Conservation (phyloP, 1,284 basidiomycete species). For the Stereum hirsutum region DNA sequence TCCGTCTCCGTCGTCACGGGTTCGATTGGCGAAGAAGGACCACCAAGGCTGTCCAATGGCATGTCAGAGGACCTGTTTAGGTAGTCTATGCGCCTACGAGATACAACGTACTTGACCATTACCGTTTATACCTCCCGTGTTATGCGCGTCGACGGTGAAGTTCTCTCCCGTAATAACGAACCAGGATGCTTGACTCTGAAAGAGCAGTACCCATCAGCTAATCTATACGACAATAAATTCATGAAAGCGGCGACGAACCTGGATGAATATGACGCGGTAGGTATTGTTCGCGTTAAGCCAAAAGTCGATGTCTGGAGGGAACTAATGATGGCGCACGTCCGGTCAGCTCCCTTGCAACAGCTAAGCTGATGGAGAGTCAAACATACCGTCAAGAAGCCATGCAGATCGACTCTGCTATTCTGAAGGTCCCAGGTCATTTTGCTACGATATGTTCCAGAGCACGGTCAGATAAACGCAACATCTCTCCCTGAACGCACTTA, state of each 20-base stretch:
- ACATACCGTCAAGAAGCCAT: conserved; percentile 1
- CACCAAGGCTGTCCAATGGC: too few species aligned
- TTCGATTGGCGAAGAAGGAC: conserved; percentile 33
- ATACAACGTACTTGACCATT: background rate
- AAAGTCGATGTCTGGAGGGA: background rate
- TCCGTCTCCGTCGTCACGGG: conserved; percentile 46
- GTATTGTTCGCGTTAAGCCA: background rate
- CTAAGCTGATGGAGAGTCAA: background rate
- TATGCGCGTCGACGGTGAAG: background rate
- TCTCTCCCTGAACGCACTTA: background rate
- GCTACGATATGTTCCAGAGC: background rate
- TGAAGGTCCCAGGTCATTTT: background rate
- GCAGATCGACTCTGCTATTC: background rate
- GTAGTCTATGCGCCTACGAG: background rate
- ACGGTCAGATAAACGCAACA: background rate
- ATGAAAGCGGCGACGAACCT: background rate
- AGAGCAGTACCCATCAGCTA: too few species aligned
- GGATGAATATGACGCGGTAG: background rate
- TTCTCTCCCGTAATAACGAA: background rate
- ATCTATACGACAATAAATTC: too few species aligned
- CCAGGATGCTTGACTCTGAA: background rate
- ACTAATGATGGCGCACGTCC: background rate
- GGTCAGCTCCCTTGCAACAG: background rate
- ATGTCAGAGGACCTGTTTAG: background rate
- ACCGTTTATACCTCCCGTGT: conserved; percentile 1